Percentiles rank a stretch among this genome's conserved stretches.
These are phyloP conservation scores for Bacidia gigantensis DNA, from an alignment of 495 filamentous ascomycete species.

Conservation along the genomic window DNA sequence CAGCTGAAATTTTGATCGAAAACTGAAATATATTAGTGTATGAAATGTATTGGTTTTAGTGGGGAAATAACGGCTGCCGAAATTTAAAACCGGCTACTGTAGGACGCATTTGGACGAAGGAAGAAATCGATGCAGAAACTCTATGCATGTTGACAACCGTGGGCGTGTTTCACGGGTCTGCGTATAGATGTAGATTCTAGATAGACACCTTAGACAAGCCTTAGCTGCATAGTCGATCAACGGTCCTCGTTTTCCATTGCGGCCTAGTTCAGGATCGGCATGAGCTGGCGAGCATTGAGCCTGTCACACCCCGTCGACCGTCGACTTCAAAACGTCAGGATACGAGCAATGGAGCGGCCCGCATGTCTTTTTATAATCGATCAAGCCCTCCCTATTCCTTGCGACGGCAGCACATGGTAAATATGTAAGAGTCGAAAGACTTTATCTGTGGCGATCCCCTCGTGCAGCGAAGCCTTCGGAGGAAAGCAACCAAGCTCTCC, in stretches of 20 bases:
- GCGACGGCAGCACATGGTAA: too few relatives aligned
- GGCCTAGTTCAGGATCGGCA: background rate
- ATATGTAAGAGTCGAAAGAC: too few relatives aligned
- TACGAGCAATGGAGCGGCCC: background rate
- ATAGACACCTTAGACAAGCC: background rate
- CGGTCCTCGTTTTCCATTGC: background rate
- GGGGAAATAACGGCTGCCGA: too few relatives aligned
- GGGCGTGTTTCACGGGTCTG: background rate
- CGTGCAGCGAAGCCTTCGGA: background rate
- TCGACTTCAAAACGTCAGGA: background rate
- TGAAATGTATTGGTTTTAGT: too few relatives aligned
- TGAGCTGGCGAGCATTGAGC: background rate
- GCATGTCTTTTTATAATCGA: background rate
- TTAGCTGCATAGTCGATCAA: background rate
- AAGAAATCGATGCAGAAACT: background rate
- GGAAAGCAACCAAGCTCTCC: too few relatives aligned
- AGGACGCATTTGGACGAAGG: background rate
- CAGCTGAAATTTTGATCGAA: too few relatives aligned
- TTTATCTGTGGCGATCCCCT: too few relatives aligned
- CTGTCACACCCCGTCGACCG: background rate
- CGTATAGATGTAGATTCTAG: background rate
- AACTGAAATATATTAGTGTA: too few relatives aligned
- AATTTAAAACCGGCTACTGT: too few relatives aligned
- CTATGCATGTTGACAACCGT: background rate
- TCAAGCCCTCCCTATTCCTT: background rate